A percentile compares a stretch with the other conserved stretches of the same genome.
Conservation (phyloP, 2,329 filamentous ascomycete genomes). For the Cytospora mali region DNA sequence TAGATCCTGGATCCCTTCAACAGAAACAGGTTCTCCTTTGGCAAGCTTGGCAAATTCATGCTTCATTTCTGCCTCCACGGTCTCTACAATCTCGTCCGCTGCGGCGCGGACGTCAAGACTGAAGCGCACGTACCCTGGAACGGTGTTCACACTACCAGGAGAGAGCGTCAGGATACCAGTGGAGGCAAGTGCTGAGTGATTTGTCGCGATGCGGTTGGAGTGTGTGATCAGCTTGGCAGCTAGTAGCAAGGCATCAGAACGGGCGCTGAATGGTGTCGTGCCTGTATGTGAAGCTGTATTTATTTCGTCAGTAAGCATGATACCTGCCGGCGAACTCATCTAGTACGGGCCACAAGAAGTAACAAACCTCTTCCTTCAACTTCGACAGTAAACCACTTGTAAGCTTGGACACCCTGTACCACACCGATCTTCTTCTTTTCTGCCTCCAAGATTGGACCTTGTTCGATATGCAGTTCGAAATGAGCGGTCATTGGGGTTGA, state of each 20-base stretch:
- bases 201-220: conserved; percentile 63
- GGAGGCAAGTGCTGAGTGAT: conserved; percentile 63
- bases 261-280: conserved; percentile 60
- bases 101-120: conserved; percentile 68
- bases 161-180: conserved; percentile 68
- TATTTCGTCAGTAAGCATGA: neutral
- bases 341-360: neutral
- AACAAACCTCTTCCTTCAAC: conserved; percentile 56
- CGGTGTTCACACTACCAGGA: conserved; percentile 73
- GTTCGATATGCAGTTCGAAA: conserved; percentile 85
- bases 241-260: conserved; percentile 69
- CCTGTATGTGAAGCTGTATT: conserved; percentile 68
- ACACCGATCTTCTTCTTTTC: conserved; percentile 66
- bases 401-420: conserved; percentile 74
- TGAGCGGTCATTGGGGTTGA: conserved; percentile 71
- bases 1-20: conserved; percentile 36
- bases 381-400: conserved; percentile 71
- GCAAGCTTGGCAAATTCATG: conserved; percentile 63
- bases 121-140: conserved; percentile 69
- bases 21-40: conserved; percentile 52
- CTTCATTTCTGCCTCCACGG: conserved; percentile 59
- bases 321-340: neutral
- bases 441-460: conserved; percentile 74
- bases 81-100: conserved; percentile 56
- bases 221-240: conserved; percentile 69